Evolutionary conservation across 2,329 filamentous ascomycete species (phyloP), one percentile per base, ranked within the genome.

Genomic region (Aspergillus sp.): DNA sequence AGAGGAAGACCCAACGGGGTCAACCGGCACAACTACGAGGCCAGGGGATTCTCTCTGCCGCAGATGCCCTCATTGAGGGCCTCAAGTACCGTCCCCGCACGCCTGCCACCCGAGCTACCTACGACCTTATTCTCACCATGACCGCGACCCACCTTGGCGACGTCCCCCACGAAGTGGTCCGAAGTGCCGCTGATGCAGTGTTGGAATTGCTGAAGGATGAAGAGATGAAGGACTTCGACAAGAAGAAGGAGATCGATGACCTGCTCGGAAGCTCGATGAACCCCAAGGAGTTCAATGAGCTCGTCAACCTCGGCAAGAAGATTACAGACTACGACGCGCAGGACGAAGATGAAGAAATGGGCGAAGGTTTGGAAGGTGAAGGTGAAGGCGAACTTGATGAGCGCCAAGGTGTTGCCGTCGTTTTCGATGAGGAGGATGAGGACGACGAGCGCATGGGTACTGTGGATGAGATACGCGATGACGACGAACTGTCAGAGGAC

Each of bases 321-420:
- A 96, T 99, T 64, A 99, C 95, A 53, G 95, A 99, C 75, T 99
- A 98, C 77, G 91, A 98, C 77, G 91, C 91, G 41, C 92, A 98
- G 74, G 94, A 98, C 66, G 95, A 97, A 32, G 93, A 98, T 64
- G 94, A 96, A 66, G 88, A 92, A 60, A 90, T 92, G 82, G 89
- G 86, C 30, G 88, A 89, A 69, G 89, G 86, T 60, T 84, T 86
- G 27, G 84, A 82, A 21, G 86, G 82, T 17, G 90, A 85, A 58
- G 87, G 88, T 49, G 89, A 79, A 25, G 83, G 86, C 30, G 93
- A 97, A 73, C 86, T 97, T 53, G 95, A 97, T 71, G 93, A 97
- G 70, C 88, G 92, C 53, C 92, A 99, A 76, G 95, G 95, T 82
- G 95, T 99, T 49, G 95, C 96, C 38, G 95, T 99, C 49, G 93